A percentile compares a stretch with the other conserved stretches of the same genome.
Evolutionary conservation across 1,139 yeast genomes (phyloP).

Genomic region (Sugiyamaella japonica): DNA sequence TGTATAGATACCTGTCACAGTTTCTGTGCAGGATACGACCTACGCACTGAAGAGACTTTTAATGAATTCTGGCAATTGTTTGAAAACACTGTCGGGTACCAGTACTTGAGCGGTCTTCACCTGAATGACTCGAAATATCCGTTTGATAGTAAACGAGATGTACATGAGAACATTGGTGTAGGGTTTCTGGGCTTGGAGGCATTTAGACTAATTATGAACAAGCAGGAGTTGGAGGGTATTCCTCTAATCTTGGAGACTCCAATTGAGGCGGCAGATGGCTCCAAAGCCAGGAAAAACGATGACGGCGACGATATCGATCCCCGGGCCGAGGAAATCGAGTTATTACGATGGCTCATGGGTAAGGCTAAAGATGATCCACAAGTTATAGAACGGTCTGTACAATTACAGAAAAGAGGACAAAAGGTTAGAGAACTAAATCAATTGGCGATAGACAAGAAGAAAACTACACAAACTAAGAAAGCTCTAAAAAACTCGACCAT

Average conservation of each 20-base stretch:
- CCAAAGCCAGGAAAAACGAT: conserved; percentile 48
- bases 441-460: conserved; percentile 33
- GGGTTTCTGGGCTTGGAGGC: conserved; percentile 89
- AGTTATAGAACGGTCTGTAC: conserved; percentile 49
- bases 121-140: conserved; percentile 96
- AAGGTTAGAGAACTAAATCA: conserved; percentile 37
- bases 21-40: conserved; percentile 94
- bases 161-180: conserved; percentile 84
- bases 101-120: conserved; percentile 79
- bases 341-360: conserved; percentile 68
- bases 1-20: conserved; percentile 96
- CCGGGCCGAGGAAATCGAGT: conserved; percentile 76
- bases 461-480: conserved; percentile 21
- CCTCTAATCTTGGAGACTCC: conserved; percentile 95
- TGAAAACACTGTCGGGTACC: conserved; percentile 68
- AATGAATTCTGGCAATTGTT: conserved; percentile 70
- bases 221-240: conserved; percentile 56
- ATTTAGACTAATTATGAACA: conserved; percentile 75
- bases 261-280: conserved; percentile 44
- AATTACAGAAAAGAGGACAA: conserved; percentile 47
- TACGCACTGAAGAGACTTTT: conserved; percentile 58
- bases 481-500: conserved; percentile 16
- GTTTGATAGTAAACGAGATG: conserved; percentile 81
- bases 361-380: conserved; percentile 56
- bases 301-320: conserved; percentile 42